Percentiles rank a stretch among this genome's conserved stretches.
Evolutionary conservation across 2,329 filamentous ascomycete genomes (phyloP).

Genomic region (Cryphonectria radicalis): DNA sequence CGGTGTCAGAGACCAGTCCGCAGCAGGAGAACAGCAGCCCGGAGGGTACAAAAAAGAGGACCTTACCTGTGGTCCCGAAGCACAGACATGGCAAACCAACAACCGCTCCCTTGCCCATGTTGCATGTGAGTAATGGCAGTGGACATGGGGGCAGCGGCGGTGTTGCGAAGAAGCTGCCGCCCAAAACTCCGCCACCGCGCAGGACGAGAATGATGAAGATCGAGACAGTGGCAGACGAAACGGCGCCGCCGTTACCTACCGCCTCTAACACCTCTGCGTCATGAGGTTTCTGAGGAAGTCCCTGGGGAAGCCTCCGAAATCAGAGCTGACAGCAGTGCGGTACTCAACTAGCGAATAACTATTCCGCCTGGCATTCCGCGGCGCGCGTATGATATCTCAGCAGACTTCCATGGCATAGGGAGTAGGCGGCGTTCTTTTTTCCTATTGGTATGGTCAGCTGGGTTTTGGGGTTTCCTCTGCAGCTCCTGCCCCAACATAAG

Average conservation of each 20-base stretch:
- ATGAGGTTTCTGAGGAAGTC: background rate
- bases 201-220: slow-evolving; percentile 25
- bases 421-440: slow-evolving; percentile 1
- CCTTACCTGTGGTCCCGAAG: slow-evolving; percentile 58
- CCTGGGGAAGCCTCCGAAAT: background rate
- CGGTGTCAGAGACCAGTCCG: background rate
- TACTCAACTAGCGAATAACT: background rate
- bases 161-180: slow-evolving; percentile 25
- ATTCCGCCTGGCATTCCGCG: background rate
- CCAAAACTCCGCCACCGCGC: slow-evolving; percentile 29
- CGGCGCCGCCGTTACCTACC: slow-evolving; percentile 16
- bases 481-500: background rate
- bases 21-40: slow-evolving; percentile 16
- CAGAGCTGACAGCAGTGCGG: background rate
- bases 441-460: background rate
- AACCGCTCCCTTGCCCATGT: slow-evolving; percentile 27
- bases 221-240: slow-evolving; percentile 19
- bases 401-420: slow-evolving; percentile 10
- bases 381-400: background rate
- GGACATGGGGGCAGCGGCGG: background rate
- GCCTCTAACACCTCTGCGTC: slow-evolving; percentile 12
- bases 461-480: background rate
- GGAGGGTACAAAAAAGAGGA: slow-evolving; percentile 51
- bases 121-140: slow-evolving; percentile 16
- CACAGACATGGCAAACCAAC: slow-evolving; percentile 58